Evolutionary conservation across 208 protist genomes (phyloP).

Genomic region (Crithidia expoeki): DNA sequence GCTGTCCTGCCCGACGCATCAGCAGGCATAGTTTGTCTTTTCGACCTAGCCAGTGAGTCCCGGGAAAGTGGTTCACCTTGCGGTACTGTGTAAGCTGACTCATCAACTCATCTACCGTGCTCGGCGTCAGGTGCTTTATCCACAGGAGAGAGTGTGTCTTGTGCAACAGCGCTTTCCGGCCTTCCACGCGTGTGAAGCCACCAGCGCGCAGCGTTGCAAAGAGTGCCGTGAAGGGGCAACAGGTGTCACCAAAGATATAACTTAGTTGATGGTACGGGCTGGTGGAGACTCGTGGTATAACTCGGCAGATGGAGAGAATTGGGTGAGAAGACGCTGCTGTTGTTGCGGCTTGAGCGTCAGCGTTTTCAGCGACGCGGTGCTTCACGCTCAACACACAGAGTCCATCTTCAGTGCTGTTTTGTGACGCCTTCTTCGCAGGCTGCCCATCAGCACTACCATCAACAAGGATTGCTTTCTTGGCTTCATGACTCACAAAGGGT

Average conservation of each 20-base stretch:
- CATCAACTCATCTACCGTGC: constrained; percentile 33
- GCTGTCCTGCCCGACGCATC: constrained; percentile 39
- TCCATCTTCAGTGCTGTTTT: neutral
- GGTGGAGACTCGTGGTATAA: neutral
- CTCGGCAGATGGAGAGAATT: neutral
- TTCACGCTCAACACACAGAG: no score
- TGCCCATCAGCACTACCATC: no score
- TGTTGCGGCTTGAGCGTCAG: no score
- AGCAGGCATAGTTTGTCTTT: constrained; percentile 82
- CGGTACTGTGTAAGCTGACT: constrained; percentile 42
- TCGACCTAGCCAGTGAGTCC: constrained; percentile 73
- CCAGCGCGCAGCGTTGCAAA: constrained; percentile 49
- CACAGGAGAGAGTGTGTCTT: constrained; percentile 67
- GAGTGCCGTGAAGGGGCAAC: constrained; percentile 65
- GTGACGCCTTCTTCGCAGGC: neutral
- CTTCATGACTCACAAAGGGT: neutral
- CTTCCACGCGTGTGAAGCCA: constrained; percentile 46
- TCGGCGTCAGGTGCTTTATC: constrained; percentile 60
- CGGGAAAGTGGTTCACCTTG: constrained; percentile 91
- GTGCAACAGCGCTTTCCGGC: constrained; percentile 37
- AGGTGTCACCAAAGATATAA: constrained; percentile 48
- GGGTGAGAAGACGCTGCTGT: neutral
- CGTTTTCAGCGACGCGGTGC: no score
- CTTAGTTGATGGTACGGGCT: constrained; percentile 30
- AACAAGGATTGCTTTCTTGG: no score